Base-by-base conservation (phyloP, 2,329 filamentous ascomycete species). In the Stachybotrys chartarum region DNA sequence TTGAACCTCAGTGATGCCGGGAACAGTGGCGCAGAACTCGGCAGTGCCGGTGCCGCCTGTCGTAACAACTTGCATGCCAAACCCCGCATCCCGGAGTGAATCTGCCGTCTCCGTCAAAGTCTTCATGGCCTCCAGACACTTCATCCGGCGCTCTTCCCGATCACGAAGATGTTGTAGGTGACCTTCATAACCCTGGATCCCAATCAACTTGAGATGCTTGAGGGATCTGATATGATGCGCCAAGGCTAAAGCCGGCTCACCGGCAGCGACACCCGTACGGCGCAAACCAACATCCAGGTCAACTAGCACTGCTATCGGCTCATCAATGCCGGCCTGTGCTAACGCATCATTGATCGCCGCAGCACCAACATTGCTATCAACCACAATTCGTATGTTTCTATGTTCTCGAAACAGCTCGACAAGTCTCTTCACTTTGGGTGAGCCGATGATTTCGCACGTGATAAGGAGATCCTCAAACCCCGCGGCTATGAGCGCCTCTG, bases 101-200 rank as follows among this genome's bases (percentile, higher is more conserved):
- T 73, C 68, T 0, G 75, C 77, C 0, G 77, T 79, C 1, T 63
- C 63, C 0, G 72, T 75, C 14, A 81, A 64, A 1, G 68, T 73
- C 30, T 57, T 52, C 59, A 78, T 79, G 78, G 75, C 75, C 56
- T 71, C 72, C 6, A 78, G 66, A 61, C 77, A 80, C 56, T 69
- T 63, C 14, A 50, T 61, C 59, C 69, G 72, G 24, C 78, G 68
- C 56, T 75, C 74, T 7, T 72, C 72, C 1, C 60, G 57, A 39
- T 70, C 68, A 59, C 79, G 77, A 12, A 80, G 59, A 65, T 81
- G 78, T 66, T 81, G 78, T 46, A 80, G 58, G 64, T 81, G 78
- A 1, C 78, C 78, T 60, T 81, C 78, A 56, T 81, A 81, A 0
- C 78, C 78, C 59, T 80, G 77, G 1, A 80, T 71, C 1, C 78